Evolutionary conservation across 345 rosid species (phyloP), one percentile per base, ranked within the genome.

Genomic region (Ceriops zippeliana): DNA sequence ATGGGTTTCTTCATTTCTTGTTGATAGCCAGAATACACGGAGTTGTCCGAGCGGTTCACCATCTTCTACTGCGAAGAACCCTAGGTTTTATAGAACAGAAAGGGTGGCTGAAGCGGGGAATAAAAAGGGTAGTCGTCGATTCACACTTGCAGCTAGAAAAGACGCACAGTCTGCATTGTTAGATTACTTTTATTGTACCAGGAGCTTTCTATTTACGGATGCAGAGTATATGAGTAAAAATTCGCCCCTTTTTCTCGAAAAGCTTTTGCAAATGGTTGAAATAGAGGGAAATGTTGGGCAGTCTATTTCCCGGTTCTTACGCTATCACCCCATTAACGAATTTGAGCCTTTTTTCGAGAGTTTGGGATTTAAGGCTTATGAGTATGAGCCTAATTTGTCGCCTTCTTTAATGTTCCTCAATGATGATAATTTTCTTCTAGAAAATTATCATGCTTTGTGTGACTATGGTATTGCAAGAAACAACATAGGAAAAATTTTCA

Each of bases 281-380:
- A 49, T 35, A 47, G 82, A 69, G 42, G 77, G 53, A 26, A 86
- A 87, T 77, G 58, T 83, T 57, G 77, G 77, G 9, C 20, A 32
- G 17, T 75, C 85, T 0, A 37, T 89, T 42, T 19, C 80, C 3
- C 89, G 86, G 72, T 86, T 78, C 76, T 62, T 93, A 61, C 83
- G 85, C 38, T 90, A 86, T 62, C 85, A 86, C 62, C 97, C 97
- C 47, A 85, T 90, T 66, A 93, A 90, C 64, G 98, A 93, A 80
- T 90, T 89, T 34, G 97, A 93, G 73, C 93, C 93, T 11, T 93
- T 90, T 79, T 85, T 84, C 49, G 96, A 93, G 87, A 90, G 96
- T 69, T 57, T 86, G 66, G 98, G 98, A 52, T 68, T 92, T 73
- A 63, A 82, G 32, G 88, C 82, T 46, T 49, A 42, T 2, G 93